Percentiles rank a stretch among this genome's conserved stretches.
phyloP scores from a whole-genome alignment of 1,284 basidiomycete genomes.

The Coniferiporia weirii region DNA sequence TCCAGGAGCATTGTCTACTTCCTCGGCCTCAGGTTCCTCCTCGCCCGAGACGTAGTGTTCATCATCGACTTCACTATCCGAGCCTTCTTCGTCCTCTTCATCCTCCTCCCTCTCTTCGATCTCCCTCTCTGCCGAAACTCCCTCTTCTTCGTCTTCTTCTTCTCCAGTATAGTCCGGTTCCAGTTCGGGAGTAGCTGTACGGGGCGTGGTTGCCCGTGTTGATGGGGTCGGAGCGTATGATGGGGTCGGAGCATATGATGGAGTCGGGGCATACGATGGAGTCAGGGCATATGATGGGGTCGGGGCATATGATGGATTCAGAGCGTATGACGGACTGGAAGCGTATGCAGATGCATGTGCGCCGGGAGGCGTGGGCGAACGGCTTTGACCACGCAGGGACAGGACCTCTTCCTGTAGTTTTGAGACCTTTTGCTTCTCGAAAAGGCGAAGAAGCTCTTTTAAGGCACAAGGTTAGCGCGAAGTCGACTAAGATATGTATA shows the following conservation, averaged over 20 bases:
- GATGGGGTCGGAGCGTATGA: too few relatives aligned
- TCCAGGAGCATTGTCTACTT: conserved; percentile 5
- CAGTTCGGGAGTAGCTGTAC: conserved; percentile 3
- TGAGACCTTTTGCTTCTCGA: conserved; percentile 4
- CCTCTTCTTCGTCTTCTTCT: neutral
- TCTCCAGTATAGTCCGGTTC: conserved; percentile 11
- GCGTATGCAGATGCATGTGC: neutral
- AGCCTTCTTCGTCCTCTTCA: neutral
- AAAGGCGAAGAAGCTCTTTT: neutral
- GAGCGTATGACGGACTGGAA: too few relatives aligned
- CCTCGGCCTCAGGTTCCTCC: neutral
- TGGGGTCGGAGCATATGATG: neutral
- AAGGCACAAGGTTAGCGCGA: neutral
- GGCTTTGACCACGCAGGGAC: conserved; percentile 3
- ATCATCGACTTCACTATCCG: neutral
- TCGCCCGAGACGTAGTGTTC: neutral
- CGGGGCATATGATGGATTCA: neutral
- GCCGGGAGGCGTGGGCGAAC: conserved; percentile 2
- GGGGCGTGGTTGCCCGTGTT: neutral
- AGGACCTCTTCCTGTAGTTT: conserved; percentile 14
- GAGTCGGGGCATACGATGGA: neutral
- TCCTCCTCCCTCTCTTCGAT: neutral
- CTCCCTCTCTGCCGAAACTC: conserved; percentile 1
- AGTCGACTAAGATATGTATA: neutral
- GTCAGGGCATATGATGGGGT: neutral